These are phyloP conservation scores for Boeremia lycopersici DNA, from an alignment of 2,329 filamentous ascomycete genomes.

Conservation along the genomic window DNA sequence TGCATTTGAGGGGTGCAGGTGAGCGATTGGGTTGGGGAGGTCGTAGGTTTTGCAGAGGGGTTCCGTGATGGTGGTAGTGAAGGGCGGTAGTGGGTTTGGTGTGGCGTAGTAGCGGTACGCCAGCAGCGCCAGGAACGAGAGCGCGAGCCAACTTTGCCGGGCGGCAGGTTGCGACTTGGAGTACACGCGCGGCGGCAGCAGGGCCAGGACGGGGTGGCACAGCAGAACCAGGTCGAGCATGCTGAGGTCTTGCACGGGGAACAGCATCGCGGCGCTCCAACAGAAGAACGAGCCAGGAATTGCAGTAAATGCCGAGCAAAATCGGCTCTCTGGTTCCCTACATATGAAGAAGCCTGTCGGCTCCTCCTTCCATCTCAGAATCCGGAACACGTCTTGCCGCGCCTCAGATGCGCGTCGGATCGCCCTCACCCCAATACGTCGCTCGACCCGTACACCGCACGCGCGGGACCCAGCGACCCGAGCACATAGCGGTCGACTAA, in stretches of 20 bases:
- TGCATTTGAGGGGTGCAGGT: conserved; percentile 54
- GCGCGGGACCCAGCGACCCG: not conserved
- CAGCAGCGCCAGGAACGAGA: conserved; percentile 30
- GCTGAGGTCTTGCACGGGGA: not conserved
- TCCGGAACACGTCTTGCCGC: conserved; percentile 14
- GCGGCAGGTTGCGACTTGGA: conserved; percentile 18
- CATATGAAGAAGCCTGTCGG: not conserved
- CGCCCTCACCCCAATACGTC: not conserved
- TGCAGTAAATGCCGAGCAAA: no score
- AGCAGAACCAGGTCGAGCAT: conserved; percentile 30
- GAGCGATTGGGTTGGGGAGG: conserved; percentile 57
- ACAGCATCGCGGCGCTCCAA: not conserved
- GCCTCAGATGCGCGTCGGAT: conserved; percentile 1
- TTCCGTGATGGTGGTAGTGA: not conserved
- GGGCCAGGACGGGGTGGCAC: conserved; percentile 39
- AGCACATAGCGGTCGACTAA: conserved; percentile 1
- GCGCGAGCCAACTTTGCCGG: conserved; percentile 21
- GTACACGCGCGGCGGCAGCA: conserved; percentile 29
- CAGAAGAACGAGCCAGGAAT: not conserved
- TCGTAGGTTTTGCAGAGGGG: conserved; percentile 34
- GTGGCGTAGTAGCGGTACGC: conserved; percentile 22
- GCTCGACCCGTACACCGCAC: not conserved
- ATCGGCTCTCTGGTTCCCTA: no score
- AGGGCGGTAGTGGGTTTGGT: not conserved
- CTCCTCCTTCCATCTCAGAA: conserved; percentile 10